Evolutionary conservation across 331 rosid genomes (phyloP), one percentile per base, ranked within the genome.

Genomic region (Pyrus hybrid): DNA sequence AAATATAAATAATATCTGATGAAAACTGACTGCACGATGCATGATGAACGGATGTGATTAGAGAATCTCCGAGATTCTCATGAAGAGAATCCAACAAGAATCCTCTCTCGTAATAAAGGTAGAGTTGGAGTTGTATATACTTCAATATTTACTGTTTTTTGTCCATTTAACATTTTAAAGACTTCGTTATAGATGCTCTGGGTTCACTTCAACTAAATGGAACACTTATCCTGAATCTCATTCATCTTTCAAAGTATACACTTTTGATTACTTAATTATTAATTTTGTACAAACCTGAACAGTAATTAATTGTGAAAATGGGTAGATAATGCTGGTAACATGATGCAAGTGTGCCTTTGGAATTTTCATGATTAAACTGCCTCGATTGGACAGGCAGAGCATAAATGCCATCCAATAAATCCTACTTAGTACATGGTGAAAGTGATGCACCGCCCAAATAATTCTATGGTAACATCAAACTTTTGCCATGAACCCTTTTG

Each of bases 391-490:
- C 88, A 85, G 74, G 83, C 77, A 80, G 66, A 75, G 86, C 77
- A 87, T 78, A 68, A 82, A 87, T 87, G 83, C 88, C 87, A 83
- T 81, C 86, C 88, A 85, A 83, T 77, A 84, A 81, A 75, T 73
- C 77, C 58, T 63, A 76, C 58, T 73, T 5, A 81, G 85, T 74
- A 78, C 83, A 80, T 56, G 85, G 80, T 74, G 82, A 83, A 82
- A 83, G 90, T 69, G 91, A 87, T 77, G 88, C 93, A 87, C 88
- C 86, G 86, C 83, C 88, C 86, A 80, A 87, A 80, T 87, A 89
- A 88, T 79, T 85, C 80, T 57, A 57, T 70, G 79, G 85, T 82
- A 79, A 78, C 90, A 82, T 83, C 91, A 85, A 76, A 63, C 90
- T 89, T 86, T 85, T 82, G 57, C 77, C 56, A 43, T 12, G 66